phyloP scores from a whole-genome alignment of 345 rosid species.

The Salix viminalis region DNA sequence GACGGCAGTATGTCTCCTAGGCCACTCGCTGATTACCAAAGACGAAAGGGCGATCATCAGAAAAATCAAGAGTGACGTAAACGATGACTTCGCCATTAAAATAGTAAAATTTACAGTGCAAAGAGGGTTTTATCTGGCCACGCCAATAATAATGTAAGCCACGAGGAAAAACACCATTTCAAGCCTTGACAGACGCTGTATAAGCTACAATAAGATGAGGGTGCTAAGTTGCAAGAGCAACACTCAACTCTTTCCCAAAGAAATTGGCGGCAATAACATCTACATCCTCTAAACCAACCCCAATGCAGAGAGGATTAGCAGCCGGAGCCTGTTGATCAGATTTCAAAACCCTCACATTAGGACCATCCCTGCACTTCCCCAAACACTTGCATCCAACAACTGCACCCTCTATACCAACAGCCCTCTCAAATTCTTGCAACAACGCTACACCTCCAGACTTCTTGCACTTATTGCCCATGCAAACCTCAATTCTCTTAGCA shows the following conservation, averaged over 20 bases:
- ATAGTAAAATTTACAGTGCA: not conserved
- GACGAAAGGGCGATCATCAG: not conserved
- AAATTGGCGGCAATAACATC: slow-evolving; percentile 46
- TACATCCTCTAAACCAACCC: slow-evolving; percentile 68
- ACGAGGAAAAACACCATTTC: not conserved
- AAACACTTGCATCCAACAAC: slow-evolving; percentile 20
- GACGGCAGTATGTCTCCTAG: not conserved
- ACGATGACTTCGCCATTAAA: not conserved
- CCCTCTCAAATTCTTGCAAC: slow-evolving; percentile 15
- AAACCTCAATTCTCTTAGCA: slow-evolving; percentile 17
- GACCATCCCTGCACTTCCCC: slow-evolving; percentile 27
- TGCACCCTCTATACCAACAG: slow-evolving; percentile 2
- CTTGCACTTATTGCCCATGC: slow-evolving; percentile 35
- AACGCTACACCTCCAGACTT: slow-evolving; percentile 15
- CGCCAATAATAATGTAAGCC: not conserved
- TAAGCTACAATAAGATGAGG: not conserved
- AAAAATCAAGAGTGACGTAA: too few species aligned
- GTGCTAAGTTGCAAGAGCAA: not conserved
- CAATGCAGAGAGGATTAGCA: slow-evolving; percentile 48
- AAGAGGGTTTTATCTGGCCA: not conserved
- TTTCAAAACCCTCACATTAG: slow-evolving; percentile 14
- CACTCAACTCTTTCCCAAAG: slow-evolving; percentile 23
- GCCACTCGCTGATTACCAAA: not conserved
- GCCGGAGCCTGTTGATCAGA: slow-evolving; percentile 5
- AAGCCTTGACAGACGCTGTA: not conserved